Base-by-base conservation (phyloP, 106 monocot species). In the Acorus gramineus region DNA sequence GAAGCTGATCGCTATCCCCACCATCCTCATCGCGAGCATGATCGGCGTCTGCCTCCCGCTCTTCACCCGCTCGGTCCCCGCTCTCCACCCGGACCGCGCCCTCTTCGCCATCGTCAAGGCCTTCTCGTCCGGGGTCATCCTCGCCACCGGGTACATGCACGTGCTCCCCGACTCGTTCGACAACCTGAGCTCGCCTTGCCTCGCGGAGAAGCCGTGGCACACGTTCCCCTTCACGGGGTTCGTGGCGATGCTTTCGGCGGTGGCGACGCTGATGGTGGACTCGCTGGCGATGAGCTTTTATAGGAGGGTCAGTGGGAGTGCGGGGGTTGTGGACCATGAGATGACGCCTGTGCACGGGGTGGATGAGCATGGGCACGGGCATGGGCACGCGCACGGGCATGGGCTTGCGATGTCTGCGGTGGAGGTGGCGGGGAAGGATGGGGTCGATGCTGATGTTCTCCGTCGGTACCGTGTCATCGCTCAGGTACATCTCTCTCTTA, bases 121-220 rank as follows among this genome's bases (percentile, higher is more conserved):
- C 8, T 89, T 89, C 68, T 84, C 84, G 8, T 81, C 89, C 46
- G 89, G 89, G 42, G 89, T 89, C 51, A 89, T 89, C 68, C 79
- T 89, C 6, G 81, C 79, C 52, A 89, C 89, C 1, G 88, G 81
- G 0, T 81, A 81, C 74, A 81, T 89, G 77, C 89, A 89, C 73
- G 81, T 89, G 3, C 65, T 84, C 8, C 89, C 89, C 0, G 84
- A 89, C 51, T 73, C 89, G 46, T 84, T 84, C 68, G 53, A 69
- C 7, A 12, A 71, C 65, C 71, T 89, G 28, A 63, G 4, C 6
- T 84, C 84, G 4, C 89, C 81, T n/a, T 89, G 84, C 78, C 58
- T 89, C 42, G 76, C 79, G 2, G 50, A 67, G 14, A 59, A 54
- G 14, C 89, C 89, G 0, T 89, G 89, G 89, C 13, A 4, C 3